Evolutionary conservation across 2,329 filamentous ascomycete genomes (phyloP), one percentile per base, ranked within the genome.

Genomic region (Neurospora sp.): DNA sequence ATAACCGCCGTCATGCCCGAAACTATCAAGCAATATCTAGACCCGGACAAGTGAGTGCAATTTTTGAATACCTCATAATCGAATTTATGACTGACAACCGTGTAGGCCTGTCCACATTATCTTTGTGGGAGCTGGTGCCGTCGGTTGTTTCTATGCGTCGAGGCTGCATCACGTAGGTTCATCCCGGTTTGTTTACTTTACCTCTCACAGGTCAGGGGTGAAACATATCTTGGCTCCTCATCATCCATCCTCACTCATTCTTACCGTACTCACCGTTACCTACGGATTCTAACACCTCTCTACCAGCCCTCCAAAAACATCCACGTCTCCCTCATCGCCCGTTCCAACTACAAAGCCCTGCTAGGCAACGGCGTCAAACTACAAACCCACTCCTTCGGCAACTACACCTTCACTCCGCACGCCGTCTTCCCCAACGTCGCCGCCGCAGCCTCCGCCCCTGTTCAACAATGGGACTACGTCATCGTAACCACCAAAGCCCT

Each of bases 111-210:
- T 84, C 36, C 84, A 89, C 73, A 81, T 91, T 69, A 83, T 91
- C 70, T 89, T 92, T 74, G 86, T 91, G 70, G 89, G 90, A 76
- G 89, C 89, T 28, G 90, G 89, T 73, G 89, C 90, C 71, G 88
- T 92, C 57, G 90, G 90, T 69, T 90, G 88, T 69, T 92, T 92
- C 81, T 92, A 91, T 75, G 89, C 88, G 66, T 91, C 89, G 6
- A 83, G 90, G 28, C 83, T 92, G 17, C 88, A 91, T 74, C 82
- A 86, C 74, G 86, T 87, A 80, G 75, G 78, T 74, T 19, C 46
- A 10, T 38, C n/a, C 39, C 10, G 19, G 19, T 12, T 15, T 19
- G 33, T 8, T 36, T 17, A 62, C 28, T 62, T 33, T 36, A 12
- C 17, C 19, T n/a, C 38, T 40, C 17, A 4, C n/a, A n/a, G 23